Evolutionary conservation across 2,329 filamentous ascomycete genomes (phyloP).

Genomic region (Tolypocladium inflatum): DNA sequence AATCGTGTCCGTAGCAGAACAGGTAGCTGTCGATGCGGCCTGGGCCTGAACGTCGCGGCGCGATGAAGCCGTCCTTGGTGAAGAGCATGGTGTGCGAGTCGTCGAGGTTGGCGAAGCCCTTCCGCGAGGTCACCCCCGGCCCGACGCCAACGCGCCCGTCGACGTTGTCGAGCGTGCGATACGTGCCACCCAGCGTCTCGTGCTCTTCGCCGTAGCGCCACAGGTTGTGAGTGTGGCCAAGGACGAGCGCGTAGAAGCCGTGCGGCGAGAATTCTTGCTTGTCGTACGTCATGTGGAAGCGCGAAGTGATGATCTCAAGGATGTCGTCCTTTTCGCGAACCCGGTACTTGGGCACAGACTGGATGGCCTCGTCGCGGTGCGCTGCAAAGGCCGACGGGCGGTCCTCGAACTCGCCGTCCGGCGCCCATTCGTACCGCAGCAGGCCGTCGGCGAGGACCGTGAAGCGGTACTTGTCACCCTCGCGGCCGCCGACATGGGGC

Average conservation of each 20-base stretch:
- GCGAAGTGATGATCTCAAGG: slow-evolving; percentile 45
- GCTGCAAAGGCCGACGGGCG: slow-evolving; percentile 53
- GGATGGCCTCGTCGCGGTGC: slow-evolving; percentile 28
- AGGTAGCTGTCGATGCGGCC: slow-evolving; percentile 46
- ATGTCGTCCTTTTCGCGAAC: slow-evolving; percentile 33
- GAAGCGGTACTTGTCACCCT: slow-evolving; percentile 41
- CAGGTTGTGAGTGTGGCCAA: slow-evolving; percentile 30
- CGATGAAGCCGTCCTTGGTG: slow-evolving; percentile 40
- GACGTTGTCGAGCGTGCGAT: slow-evolving; percentile 43
- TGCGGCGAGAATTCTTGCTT: slow-evolving; percentile 42
- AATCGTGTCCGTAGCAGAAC: slow-evolving; percentile 50
- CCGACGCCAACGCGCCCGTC: slow-evolving; percentile 41
- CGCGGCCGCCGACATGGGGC: slow-evolving; percentile 8
- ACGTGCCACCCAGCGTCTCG: slow-evolving; percentile 35
- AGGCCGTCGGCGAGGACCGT: slow-evolving; percentile 47
- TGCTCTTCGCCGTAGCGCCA: slow-evolving; percentile 40
- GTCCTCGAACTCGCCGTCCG: slow-evolving; percentile 51
- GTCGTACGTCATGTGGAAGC: slow-evolving; percentile 49
- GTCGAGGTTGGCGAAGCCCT: slow-evolving; percentile 42
- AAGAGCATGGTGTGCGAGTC: slow-evolving; percentile 49
- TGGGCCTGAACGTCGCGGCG: slow-evolving; percentile 29
- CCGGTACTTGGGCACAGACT: slow-evolving; percentile 33
- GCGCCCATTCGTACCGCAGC: slow-evolving; percentile 52
- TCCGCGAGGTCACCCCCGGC: slow-evolving; percentile 38
- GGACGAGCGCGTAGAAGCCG: slow-evolving; percentile 33